These are phyloP conservation scores for Linderina pennispora DNA, from an alignment of 192 early-diverging fungal species.

Conservation along the genomic window DNA sequence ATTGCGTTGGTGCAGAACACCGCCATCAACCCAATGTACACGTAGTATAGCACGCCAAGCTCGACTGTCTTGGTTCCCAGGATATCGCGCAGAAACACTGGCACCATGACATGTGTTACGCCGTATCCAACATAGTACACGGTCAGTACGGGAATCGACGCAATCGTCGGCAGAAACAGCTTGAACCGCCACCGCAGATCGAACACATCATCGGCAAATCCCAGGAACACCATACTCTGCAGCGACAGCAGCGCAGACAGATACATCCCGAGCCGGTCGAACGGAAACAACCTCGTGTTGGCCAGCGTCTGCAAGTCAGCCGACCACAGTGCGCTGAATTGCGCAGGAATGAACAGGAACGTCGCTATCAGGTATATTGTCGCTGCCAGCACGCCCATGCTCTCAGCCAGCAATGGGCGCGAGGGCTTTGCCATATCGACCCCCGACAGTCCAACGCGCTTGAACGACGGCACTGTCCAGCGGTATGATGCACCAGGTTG, in stretches of 20 bases:
- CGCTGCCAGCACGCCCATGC: slow-evolving; percentile 86
- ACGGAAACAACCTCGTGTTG: slow-evolving; percentile 19
- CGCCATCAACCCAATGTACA: slow-evolving; percentile 80
- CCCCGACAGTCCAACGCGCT: slow-evolving; percentile 71
- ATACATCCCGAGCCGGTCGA: slow-evolving; percentile 76
- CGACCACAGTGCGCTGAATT: slow-evolving; percentile 80
- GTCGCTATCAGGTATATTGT: slow-evolving; percentile 81
- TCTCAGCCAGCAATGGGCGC: slow-evolving; percentile 72
- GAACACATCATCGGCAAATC: slow-evolving; percentile 97
- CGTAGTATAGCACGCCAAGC: slow-evolving; percentile 89
- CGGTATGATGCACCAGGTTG: slow-evolving; percentile 71
- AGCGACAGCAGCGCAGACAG: slow-evolving; percentile 85
- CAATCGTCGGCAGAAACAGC: slow-evolving; percentile 86
- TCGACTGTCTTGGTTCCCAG: slow-evolving; percentile 66
- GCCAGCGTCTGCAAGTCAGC: background rate
- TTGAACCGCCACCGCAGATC: slow-evolving; percentile 96
- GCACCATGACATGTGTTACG: slow-evolving; percentile 81
- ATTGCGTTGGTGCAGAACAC: slow-evolving; percentile 98
- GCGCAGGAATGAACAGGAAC: slow-evolving; percentile 92
- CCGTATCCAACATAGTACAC: slow-evolving; percentile 91
- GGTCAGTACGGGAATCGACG: slow-evolving; percentile 88
- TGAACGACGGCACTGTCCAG: slow-evolving; percentile 57
- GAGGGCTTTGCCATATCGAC: slow-evolving; percentile 73
- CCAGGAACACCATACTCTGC: slow-evolving; percentile 95
- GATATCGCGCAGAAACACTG: slow-evolving; percentile 68